These are phyloP conservation scores for Blastocystis sp. DNA, from an alignment of 352 stramenopile genomes.

Conservation along the genomic window DNA sequence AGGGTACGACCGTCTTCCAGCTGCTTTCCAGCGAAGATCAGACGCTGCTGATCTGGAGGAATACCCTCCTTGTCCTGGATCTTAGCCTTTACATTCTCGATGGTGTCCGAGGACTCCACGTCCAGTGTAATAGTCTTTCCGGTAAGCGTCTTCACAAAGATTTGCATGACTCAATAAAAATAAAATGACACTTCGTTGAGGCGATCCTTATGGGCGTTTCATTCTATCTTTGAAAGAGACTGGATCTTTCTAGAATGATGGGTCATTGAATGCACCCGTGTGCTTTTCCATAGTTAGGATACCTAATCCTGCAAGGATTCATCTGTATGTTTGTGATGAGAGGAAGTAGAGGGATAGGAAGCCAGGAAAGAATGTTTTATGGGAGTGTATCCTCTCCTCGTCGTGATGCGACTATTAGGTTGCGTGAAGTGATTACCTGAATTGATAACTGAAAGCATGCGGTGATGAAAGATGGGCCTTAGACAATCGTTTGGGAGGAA, in stretches of 20 bases:
- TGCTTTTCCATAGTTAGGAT: neutral
- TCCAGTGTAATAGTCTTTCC: conserved; percentile 99
- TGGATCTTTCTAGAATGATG: conserved; percentile 39
- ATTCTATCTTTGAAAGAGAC: neutral
- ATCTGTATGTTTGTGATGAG: no score
- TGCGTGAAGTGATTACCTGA: neutral
- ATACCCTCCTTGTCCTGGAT: conserved; percentile 99
- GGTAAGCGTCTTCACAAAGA: conserved; percentile 84
- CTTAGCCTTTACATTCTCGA: conserved; percentile 99
- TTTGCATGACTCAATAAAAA: conserved; percentile 70
- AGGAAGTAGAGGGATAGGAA: no score
- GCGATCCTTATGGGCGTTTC: conserved; percentile 45
- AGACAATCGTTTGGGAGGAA: no score
- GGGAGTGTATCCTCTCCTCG: no score
- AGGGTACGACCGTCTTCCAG: conserved; percentile 85
- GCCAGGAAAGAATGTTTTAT: no score
- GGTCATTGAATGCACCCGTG: neutral
- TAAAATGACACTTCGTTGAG: neutral
- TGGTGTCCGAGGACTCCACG: conserved; percentile 95
- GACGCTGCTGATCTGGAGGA: conserved; percentile 94
- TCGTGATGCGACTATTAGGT: no score
- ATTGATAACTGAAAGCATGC: neutral
- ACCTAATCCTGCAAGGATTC: no score
- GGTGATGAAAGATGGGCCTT: no score
- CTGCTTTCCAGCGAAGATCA: conserved; percentile 99